These are phyloP conservation scores for Rhodotorula kratochvilovae DNA, from an alignment of 768 basidiomycete genomes.

Conservation along the genomic window DNA sequence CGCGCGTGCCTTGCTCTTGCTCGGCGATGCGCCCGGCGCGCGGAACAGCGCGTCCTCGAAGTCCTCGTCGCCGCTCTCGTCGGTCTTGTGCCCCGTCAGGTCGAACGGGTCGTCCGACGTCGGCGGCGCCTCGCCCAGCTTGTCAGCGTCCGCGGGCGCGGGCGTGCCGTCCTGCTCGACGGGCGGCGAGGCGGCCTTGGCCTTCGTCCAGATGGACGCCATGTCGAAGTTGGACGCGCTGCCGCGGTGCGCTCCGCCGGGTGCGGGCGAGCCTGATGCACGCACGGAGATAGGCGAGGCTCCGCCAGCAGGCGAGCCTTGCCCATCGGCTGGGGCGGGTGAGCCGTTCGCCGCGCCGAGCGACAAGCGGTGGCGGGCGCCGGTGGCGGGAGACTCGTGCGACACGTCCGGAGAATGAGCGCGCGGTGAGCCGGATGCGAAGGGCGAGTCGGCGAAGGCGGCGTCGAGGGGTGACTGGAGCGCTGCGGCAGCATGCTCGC, in stretches of 20 bases:
- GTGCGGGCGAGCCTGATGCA: neutral
- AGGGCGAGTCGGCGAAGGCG: neutral
- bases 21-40: constrained; percentile 7
- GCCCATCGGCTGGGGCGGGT: neutral
- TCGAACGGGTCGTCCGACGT: constrained; percentile 3
- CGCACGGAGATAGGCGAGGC: neutral
- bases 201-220: constrained; percentile 39
- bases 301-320: neutral
- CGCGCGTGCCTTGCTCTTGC: neutral
- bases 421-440: neutral
- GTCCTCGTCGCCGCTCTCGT: constrained; percentile 60
- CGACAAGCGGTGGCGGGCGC: neutral
- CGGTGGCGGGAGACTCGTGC: neutral
- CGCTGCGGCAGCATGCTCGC: neutral
- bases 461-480: neutral
- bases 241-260: neutral
- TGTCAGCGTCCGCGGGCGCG: neutral
- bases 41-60: constrained; percentile 77
- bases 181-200: constrained; percentile 30
- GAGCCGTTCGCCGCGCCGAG: neutral
- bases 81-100: neutral
- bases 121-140: neutral
- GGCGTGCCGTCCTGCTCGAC: neutral
- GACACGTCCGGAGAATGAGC: neutral
- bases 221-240: constrained; percentile 39